Conservation (phyloP, 768 basidiomycete species). For the Pluteus cervinus region DNA sequence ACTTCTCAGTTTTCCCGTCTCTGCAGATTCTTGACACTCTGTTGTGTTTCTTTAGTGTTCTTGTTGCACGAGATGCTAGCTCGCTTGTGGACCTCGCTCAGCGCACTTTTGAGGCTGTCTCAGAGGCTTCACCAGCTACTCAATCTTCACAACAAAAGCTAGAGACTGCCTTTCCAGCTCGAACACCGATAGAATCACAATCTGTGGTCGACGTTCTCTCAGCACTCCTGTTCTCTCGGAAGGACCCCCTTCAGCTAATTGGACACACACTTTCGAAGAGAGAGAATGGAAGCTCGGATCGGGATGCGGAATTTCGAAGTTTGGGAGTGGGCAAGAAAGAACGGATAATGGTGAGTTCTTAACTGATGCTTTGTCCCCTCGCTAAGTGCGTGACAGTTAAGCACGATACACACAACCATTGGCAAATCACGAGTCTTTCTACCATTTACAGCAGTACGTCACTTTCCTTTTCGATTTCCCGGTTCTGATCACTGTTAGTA, state of each 20-base stretch:
- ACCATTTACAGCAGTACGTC: constrained; percentile 25
- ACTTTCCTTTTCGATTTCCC: neutral
- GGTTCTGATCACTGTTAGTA: constrained; percentile 12
- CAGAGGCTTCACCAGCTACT: no score
- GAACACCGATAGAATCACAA: constrained; percentile 1
- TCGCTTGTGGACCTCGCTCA: constrained; percentile 51
- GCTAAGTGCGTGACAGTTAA: no score
- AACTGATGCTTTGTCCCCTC: constrained; percentile 3
- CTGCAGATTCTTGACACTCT: constrained; percentile 59
- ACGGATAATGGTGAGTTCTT: constrained; percentile 38
- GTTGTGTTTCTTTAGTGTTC: constrained; percentile 52
- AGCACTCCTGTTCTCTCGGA: no score
- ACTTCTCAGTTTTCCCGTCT: constrained; percentile 2
- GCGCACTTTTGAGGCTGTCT: no score
- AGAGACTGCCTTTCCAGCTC: neutral
- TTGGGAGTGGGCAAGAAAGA: constrained; percentile 56
- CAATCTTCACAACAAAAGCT: constrained; percentile 8
- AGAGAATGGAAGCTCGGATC: constrained; percentile 9
- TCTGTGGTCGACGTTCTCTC: constrained; percentile 38
- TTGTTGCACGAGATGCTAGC: constrained; percentile 54
- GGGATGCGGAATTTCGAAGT: constrained; percentile 43
- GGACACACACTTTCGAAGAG: no score
- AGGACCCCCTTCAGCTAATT: no score
- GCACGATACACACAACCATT: no score
- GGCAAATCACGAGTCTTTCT: constrained; percentile 31